Conservation (phyloP, 2,329 filamentous ascomycete genomes). For the Neophaeococcomyces aloes region DNA sequence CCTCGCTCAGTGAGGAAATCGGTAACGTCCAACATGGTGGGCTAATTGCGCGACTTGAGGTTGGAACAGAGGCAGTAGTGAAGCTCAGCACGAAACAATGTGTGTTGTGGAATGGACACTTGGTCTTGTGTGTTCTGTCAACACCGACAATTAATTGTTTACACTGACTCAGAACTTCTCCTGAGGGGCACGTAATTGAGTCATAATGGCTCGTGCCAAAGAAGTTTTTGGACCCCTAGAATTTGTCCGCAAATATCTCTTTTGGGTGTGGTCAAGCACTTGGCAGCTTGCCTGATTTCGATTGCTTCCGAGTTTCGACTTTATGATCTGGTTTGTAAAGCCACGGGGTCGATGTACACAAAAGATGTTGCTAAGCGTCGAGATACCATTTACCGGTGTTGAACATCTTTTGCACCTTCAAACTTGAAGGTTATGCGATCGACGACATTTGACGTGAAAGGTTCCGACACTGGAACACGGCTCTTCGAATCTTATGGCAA, state of each 20-base stretch:
- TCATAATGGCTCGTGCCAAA: too few species aligned
- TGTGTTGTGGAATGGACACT: neutral
- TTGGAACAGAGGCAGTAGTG: neutral
- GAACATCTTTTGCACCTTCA: too few species aligned
- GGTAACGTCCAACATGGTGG: constrained; percentile 59
- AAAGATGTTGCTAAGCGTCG: too few species aligned
- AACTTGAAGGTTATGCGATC: neutral
- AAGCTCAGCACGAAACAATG: neutral
- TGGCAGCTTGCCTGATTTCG: too few species aligned
- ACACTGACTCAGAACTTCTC: constrained; percentile 1
- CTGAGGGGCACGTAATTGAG: constrained; percentile 1
- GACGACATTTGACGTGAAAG: neutral
- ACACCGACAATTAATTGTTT: constrained; percentile 2
- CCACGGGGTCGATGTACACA: too few species aligned
- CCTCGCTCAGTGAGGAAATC: constrained; percentile 75
- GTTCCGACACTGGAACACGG: neutral
- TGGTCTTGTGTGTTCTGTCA: neutral
- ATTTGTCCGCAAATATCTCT: too few species aligned
- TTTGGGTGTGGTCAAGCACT: too few species aligned
- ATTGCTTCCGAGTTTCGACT: too few species aligned
- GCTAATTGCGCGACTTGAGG: neutral
- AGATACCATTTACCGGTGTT: too few species aligned
- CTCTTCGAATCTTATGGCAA: constrained; percentile 3
- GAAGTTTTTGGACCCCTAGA: too few species aligned
- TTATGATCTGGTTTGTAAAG: too few species aligned